These are phyloP conservation scores for Penicillium vulpinum DNA, from an alignment of 2,329 filamentous ascomycete genomes.

Conservation along the genomic window DNA sequence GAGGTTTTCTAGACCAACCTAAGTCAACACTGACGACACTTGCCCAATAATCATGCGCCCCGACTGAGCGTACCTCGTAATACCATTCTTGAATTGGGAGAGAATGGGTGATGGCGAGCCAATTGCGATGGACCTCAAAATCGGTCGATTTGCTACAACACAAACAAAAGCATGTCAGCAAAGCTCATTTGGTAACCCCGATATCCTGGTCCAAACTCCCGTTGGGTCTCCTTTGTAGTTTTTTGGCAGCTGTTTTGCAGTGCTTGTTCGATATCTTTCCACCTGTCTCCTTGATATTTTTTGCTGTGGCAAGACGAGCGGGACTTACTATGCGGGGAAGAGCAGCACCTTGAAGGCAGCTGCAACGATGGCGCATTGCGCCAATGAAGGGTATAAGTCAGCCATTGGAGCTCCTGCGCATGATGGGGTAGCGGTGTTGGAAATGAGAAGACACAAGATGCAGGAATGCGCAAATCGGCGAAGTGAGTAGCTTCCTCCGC, in stretches of 20 bases:
- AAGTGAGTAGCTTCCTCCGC: conserved; percentile 15
- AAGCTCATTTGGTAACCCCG: background rate
- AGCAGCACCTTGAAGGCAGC: conserved; percentile 22
- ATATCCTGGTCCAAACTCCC: background rate
- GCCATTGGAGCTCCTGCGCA: conserved; percentile 58
- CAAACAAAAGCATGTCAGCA: conserved; percentile 3
- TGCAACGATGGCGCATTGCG: conserved; percentile 22
- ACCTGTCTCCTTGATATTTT: background rate
- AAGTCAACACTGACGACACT: background rate
- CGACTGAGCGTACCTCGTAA: conserved; percentile 63
- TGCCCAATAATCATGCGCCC: background rate
- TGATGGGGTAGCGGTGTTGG: conserved; percentile 18
- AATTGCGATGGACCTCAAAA: conserved; percentile 98
- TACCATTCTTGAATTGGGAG: conserved; percentile 90
- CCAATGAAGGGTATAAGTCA: conserved; percentile 71
- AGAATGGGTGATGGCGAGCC: conserved; percentile 93
- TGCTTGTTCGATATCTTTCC: too few species aligned
- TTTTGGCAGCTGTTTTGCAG: background rate
- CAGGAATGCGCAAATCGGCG: background rate
- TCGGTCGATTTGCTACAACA: conserved; percentile 86
- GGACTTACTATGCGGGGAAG: conserved; percentile 23
- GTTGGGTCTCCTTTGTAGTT: accelerated
- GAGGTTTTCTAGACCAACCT: conserved; percentile 70
- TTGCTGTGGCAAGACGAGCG: background rate
- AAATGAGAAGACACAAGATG: background rate